Percentiles rank a stretch among this genome's conserved stretches.
These are phyloP conservation scores for Cadophora gregata DNA, from an alignment of 2,329 filamentous ascomycete genomes.

Conservation along the genomic window DNA sequence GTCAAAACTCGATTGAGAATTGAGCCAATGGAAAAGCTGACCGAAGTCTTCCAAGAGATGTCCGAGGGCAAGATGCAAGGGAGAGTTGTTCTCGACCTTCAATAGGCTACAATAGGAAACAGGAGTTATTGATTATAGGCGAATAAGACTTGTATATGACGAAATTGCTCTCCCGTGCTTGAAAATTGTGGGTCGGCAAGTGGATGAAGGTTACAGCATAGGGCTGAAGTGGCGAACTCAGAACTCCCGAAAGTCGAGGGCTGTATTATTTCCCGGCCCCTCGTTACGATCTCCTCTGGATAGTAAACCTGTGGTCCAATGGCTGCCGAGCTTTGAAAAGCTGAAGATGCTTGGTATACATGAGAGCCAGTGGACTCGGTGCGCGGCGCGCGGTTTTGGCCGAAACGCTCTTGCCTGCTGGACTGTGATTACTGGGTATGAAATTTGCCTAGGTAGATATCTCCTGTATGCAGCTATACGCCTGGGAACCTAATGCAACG, in stretches of 20 bases:
- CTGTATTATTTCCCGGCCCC: too few relatives aligned
- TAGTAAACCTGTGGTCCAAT: not conserved
- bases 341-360: conserved; percentile 8
- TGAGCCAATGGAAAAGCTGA: conserved; percentile 55
- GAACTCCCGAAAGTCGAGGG: not conserved
- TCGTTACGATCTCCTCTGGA: not conserved
- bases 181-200: conserved; percentile 4
- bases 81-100: conserved; percentile 54
- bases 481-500: conserved; percentile 7
- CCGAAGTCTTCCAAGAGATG: conserved; percentile 53
- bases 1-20: conserved; percentile 52
- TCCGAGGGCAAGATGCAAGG: conserved; percentile 51
- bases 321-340: not conserved
- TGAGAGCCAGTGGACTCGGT: not conserved
- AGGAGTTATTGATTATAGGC: not conserved
- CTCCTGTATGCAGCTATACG: not conserved
- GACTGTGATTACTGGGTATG: conserved; percentile 5
- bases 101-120: conserved; percentile 24
- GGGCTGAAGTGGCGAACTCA: conserved; percentile 26
- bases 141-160: not conserved
- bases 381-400: not conserved
- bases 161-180: not conserved
- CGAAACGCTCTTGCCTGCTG: not conserved
- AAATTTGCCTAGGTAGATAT: too few relatives aligned
- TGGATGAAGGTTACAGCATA: conserved; percentile 13